A percentile compares a stretch with the other conserved stretches of the same genome.
Conservation (phyloP, 2,329 filamentous ascomycete genomes). For the Sphaceloma murrayae region DNA sequence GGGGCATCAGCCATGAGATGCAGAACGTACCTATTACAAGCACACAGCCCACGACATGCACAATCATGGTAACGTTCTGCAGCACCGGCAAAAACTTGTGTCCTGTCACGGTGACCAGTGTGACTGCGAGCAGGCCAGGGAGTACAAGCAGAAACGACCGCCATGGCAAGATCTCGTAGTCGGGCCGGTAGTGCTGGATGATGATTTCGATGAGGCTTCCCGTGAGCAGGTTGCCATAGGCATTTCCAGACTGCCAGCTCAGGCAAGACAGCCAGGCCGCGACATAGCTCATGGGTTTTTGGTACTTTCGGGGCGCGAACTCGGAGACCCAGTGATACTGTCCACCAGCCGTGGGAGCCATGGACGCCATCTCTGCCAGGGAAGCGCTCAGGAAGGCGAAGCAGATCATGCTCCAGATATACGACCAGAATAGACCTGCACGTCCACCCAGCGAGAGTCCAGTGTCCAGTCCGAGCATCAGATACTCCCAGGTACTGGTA, state of each 20-base stretch:
- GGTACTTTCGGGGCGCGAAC: slow-evolving; percentile 34
- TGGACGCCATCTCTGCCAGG: slow-evolving; percentile 37
- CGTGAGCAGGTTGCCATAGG: slow-evolving; percentile 9
- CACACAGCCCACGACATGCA: slow-evolving; percentile 28
- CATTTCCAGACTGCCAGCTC: slow-evolving; percentile 27
- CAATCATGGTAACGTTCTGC: slow-evolving; percentile 32
- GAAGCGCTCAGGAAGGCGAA: slow-evolving; percentile 16
- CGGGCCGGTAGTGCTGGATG: slow-evolving; percentile 9
- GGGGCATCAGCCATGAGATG: no score
- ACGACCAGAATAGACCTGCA: slow-evolving; percentile 22
- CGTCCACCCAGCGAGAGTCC: slow-evolving; percentile 21
- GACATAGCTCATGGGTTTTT: slow-evolving; percentile 39
- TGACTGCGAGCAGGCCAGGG: not conserved
- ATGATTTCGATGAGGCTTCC: slow-evolving; percentile 7
- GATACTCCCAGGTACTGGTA: slow-evolving; percentile 22
- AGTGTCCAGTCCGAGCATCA: slow-evolving; percentile 17
- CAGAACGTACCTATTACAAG: not conserved
- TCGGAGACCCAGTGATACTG: slow-evolving; percentile 36
- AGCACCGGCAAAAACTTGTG: slow-evolving; percentile 18
- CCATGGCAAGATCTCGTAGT: slow-evolving; percentile 13
- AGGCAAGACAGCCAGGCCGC: slow-evolving; percentile 37
- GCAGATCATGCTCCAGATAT: slow-evolving; percentile 19
- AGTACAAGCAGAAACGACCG: slow-evolving; percentile 11
- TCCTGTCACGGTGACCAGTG: not conserved
- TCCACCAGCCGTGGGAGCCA: slow-evolving; percentile 35